Conservation (phyloP, 108 stramenopile species). For the Fistulifera solaris region DNA sequence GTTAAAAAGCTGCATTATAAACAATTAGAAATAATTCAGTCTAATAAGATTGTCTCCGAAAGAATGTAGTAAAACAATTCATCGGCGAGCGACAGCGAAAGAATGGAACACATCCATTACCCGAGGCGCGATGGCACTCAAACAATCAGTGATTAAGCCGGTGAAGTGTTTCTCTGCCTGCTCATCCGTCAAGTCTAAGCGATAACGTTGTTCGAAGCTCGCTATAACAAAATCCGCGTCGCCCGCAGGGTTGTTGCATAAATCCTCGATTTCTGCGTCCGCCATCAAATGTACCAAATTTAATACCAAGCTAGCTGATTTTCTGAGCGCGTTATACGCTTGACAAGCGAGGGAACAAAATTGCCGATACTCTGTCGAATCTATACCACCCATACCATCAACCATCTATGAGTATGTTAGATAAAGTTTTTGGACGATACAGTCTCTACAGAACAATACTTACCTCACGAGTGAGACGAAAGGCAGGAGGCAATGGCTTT, state of each 20-base stretch:
- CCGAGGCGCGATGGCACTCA: conserved; percentile 78
- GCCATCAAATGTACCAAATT: conserved; percentile 95
- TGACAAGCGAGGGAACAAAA: conserved; percentile 94
- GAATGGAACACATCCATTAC: conserved; percentile 93
- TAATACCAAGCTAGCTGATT: conserved; percentile 91
- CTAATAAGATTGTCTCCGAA: no score
- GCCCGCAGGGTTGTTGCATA: conserved; percentile 85
- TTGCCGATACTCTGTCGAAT: conserved; percentile 80
- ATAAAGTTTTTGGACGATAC: background rate
- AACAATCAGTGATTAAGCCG: conserved; percentile 75
- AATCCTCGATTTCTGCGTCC: conserved; percentile 94
- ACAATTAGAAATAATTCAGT: no score
- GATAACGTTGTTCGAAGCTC: conserved; percentile 91
- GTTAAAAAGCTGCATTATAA: no score
- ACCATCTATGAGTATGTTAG: conserved; percentile 57
- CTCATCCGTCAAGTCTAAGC: conserved; percentile 90
- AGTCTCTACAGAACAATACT: conserved; percentile 3
- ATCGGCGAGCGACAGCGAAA: conserved; percentile 55
- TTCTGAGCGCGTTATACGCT: conserved; percentile 91
- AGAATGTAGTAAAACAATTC: background rate
- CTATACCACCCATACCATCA: conserved; percentile 93
- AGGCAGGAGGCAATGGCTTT: conserved; percentile 92
- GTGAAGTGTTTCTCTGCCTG: conserved; percentile 90
- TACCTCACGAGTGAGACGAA: conserved; percentile 80
- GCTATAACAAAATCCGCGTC: conserved; percentile 84